Evolutionary conservation across 208 protist genomes (phyloP).

Genomic region (Trypanosomatidae sp.): DNA sequence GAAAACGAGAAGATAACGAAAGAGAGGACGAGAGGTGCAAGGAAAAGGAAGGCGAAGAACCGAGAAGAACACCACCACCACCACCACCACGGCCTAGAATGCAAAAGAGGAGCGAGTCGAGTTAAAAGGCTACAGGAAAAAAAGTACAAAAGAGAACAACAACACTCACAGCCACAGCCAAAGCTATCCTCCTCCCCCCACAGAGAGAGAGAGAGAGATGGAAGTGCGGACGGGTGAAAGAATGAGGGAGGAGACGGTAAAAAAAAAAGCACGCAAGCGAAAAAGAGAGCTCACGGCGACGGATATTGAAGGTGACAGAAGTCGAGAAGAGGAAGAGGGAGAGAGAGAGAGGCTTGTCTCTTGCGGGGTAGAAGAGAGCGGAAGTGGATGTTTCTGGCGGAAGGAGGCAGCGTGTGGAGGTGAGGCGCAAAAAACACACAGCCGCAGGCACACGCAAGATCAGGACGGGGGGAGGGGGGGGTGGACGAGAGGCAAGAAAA

Average conservation of each 20-base stretch:
- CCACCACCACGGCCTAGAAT: too few relatives aligned
- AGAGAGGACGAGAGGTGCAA: too few relatives aligned
- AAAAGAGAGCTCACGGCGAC: background rate
- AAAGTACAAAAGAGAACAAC: too few relatives aligned
- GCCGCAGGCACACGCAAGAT: background rate
- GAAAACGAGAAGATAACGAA: too few relatives aligned
- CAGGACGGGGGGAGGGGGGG: background rate
- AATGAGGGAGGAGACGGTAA: background rate
- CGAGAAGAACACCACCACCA: too few relatives aligned
- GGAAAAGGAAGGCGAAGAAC: too few relatives aligned
- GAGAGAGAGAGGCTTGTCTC: too few relatives aligned
- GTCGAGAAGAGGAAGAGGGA: too few relatives aligned
- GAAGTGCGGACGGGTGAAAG: background rate
- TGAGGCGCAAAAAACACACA: background rate
- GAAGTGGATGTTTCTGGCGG: background rate
- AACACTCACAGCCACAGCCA: too few relatives aligned
- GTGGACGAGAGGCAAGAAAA: background rate
- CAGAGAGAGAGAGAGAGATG: background rate
- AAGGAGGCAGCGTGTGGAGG: background rate
- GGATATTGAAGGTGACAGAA: background rate
- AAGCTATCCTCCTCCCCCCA: background rate
- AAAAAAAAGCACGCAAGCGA: background rate
- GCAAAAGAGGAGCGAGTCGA: too few relatives aligned
- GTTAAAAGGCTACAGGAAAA: too few relatives aligned
- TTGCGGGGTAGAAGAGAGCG: background rate